phyloP scores from a whole-genome alignment of 768 basidiomycete genomes.

The Coprinopsis sp. region DNA sequence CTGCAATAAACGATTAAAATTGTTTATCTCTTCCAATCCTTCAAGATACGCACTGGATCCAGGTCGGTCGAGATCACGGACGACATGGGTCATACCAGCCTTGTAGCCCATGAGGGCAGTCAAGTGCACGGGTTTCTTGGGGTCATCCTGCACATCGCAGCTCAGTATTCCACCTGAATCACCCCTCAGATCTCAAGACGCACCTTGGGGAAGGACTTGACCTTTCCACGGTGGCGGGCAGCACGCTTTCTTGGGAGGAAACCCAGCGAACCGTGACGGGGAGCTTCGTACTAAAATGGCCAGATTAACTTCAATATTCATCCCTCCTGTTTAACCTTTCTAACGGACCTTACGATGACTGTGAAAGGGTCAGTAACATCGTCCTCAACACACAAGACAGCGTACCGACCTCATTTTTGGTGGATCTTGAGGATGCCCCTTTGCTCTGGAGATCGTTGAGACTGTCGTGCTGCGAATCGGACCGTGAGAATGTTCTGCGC shows the following conservation, averaged over 20 bases:
- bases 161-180: neutral
- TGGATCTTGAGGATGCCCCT: constrained; percentile 39
- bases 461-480: constrained; percentile 25
- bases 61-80: constrained; percentile 98
- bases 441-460: constrained; percentile 3
- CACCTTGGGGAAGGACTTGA: constrained; percentile 99
- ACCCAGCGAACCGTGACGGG: constrained; percentile 96
- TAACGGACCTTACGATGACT: constrained; percentile 84
- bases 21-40: neutral
- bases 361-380: constrained; percentile 11
- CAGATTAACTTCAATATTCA: constrained; percentile 10
- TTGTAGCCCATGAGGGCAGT: constrained; percentile 99
- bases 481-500: too few relatives aligned
- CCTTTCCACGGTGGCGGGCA: constrained; percentile 96
- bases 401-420: constrained; percentile 63
- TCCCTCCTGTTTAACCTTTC: constrained; percentile 6
- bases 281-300: constrained; percentile 82
- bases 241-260: constrained; percentile 96
- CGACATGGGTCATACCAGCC: constrained; percentile 99
- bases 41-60: constrained; percentile 80
- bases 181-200: constrained; percentile 18
- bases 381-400: constrained; percentile 1
- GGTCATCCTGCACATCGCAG: constrained; percentile 72
- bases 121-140: constrained; percentile 98
- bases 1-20: constrained; percentile 36